Base-by-base conservation (phyloP, 2,329 filamentous ascomycete species). In the Ophiocordyceps camponoti-saundersi region DNA sequence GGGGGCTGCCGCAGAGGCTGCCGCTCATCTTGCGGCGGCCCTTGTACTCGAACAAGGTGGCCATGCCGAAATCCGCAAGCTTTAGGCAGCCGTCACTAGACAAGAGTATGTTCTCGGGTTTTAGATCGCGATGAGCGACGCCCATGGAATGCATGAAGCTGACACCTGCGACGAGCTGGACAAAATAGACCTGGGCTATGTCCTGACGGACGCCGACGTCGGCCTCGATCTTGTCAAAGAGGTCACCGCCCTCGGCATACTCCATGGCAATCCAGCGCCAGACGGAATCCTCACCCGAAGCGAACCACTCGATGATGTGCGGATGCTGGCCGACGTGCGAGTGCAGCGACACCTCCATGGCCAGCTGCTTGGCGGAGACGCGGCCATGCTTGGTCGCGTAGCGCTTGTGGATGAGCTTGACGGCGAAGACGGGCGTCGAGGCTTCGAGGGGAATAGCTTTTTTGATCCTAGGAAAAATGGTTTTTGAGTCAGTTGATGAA, bases 211-310 rank as follows among this genome's bases (percentile, higher is more conserved):
- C 87, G 44, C 92, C 92, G 42, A 90, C 85, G 62, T 98, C 92
- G 18, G 92, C 89, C 66, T 98, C 93, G 56, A 98, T 96, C 70
- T 98, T 98, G 77, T 98, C 92, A 63, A 98, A 98, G 8, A 98
- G 72, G 61, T 98, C 92, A 12, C 92, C 92, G 41, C 92, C 92
- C 56, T 93, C 86, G 43, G 92, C 92, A 54, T 86, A 82, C 64
- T 98, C 92, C 88, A 98, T 95, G 39, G 89, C 90, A 55, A 98
- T 95, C 92, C 92, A 98, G 55, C 85, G 79, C 90, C 92, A 98
- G 18, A 81, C 67, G 0, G 72, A 58, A 60, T 98, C 89, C 62
- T 95, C 86, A 47, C 88, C 90, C 2, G 82, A 84, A 41, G 83
- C 81, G 56, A 93, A 88, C 74, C 87, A 95, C 59, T 87, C 82